Base-by-base conservation (phyloP, 257 asterid species). In the Lithospermum erythrorhizon region DNA sequence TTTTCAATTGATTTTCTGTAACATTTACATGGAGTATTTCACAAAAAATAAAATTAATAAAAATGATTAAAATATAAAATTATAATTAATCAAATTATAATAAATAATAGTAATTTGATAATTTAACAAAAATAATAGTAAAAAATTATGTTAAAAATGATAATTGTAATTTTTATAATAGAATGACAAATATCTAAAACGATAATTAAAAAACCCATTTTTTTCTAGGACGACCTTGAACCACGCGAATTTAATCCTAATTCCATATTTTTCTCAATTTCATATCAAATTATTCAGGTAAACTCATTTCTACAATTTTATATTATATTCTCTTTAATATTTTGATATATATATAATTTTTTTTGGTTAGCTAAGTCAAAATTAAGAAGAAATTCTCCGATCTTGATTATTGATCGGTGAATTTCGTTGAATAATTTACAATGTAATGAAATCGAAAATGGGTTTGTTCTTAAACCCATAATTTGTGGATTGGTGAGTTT, bases 391-490 rank as follows among this genome's bases (percentile, higher is more conserved):
- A 56, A 56, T 56, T 24, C 60, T 4, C 60, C 60, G 60, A 56
- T 56, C 60, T 30, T 3, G 24, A 8, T 0, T 3, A 24, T 16
- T 56, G 60, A 56, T 56, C 37, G 60, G 60, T 15, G 60, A 56
- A 56, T 56, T 56, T 56, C 41, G 3, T 56, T 56, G 32, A 56
- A 1, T 56, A 24, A 56, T 56, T 27, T 17, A 18, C n/a, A 18
- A 16, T 23, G 9, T 56, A 22, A 22, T 25, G 21, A n/a, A 53
- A 56, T 14, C 41, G n/a, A 13, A 56, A 56, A 53, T 25, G 60
- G 60, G 60, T 56, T 56, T 56, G 17, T 56, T 53, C 21, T 53
- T 53, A 18, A 18, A 19, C 57, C 57, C 57, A 53, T n/a, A 53
- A 53, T 6, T n/a, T 53, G 1, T 2, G 21, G 6, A 53, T 53